A percentile compares a stretch with the other conserved stretches of the same genome.
Evolutionary conservation across 2,329 filamentous ascomycete species (phyloP).

Genomic region (Ophiosphaerella herpotricha): DNA sequence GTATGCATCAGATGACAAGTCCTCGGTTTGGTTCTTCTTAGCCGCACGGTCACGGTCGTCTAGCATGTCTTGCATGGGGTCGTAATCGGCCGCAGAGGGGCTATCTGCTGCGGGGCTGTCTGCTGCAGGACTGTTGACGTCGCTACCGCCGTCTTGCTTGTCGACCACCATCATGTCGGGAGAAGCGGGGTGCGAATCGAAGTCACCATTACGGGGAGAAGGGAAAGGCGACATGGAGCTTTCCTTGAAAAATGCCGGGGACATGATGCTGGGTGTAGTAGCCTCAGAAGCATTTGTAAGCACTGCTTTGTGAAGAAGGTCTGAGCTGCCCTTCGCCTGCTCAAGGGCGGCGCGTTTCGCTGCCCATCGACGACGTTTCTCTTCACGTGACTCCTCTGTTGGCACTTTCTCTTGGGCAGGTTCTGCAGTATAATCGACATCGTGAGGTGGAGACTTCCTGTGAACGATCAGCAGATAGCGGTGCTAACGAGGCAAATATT

Average conservation of each 20-base stretch:
- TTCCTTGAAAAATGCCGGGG: constrained; percentile 36
- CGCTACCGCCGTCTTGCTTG: constrained; percentile 48
- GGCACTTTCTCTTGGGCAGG: constrained; percentile 31
- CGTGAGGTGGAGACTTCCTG: constrained; percentile 23
- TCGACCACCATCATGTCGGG: constrained; percentile 47
- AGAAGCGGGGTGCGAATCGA: constrained; percentile 45
- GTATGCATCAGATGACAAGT: constrained; percentile 57
- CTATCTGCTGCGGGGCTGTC: constrained; percentile 73
- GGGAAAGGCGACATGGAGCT: constrained; percentile 42
- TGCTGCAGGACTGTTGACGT: constrained; percentile 34
- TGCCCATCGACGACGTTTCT: constrained; percentile 40
- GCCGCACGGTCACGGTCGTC: constrained; percentile 77
- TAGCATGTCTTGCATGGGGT: constrained; percentile 85
- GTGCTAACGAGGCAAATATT: neutral
- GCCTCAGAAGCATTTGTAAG: constrained; percentile 62
- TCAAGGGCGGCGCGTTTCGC: constrained; percentile 40
- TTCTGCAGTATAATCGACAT: constrained; percentile 22
- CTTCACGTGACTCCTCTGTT: constrained; percentile 38
- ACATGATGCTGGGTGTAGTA: constrained; percentile 59
- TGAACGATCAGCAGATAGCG: neutral
- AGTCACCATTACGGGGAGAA: constrained; percentile 45
- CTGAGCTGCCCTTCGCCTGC: constrained; percentile 55
- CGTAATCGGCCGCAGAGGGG: constrained; percentile 90
- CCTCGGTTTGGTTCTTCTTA: constrained; percentile 52
- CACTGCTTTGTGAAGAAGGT: constrained; percentile 73